Percentiles rank a stretch among this genome's conserved stretches.
Conservation (phyloP, 225 moss, liverwort and hornwort genomes). For the Rhytidiadelphus loreus region DNA sequence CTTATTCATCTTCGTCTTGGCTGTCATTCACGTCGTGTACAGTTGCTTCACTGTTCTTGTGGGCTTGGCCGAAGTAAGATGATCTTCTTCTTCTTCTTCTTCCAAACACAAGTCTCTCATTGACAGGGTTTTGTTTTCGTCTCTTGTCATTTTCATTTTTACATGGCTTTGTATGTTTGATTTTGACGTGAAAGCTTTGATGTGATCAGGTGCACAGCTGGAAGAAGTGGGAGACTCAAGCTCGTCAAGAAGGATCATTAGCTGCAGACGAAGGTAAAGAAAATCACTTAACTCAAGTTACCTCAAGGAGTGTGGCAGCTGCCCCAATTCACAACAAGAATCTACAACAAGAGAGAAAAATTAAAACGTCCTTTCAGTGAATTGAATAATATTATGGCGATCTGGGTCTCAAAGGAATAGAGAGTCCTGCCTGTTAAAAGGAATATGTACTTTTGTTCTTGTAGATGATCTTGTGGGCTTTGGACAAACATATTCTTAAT, state of each 20-base stretch:
- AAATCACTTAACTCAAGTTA: background rate
- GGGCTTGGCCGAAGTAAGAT: slow-evolving; percentile 61
- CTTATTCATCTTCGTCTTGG: slow-evolving; percentile 88
- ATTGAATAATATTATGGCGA: background rate
- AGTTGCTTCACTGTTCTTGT: slow-evolving; percentile 57
- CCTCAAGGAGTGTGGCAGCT: background rate
- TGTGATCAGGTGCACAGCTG: slow-evolving; percentile 55
- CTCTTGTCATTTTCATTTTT: background rate
- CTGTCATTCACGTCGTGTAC: slow-evolving; percentile 66
- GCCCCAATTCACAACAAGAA: background rate
- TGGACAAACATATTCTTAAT: background rate
- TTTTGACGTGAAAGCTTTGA: background rate
- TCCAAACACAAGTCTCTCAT: background rate
- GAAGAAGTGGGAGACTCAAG: slow-evolving; percentile 69
- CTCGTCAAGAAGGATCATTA: background rate
- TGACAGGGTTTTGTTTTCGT: background rate
- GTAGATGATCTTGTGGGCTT: background rate
- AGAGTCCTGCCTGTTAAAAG: background rate
- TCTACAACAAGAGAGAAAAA: background rate
- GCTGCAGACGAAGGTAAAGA: slow-evolving; percentile 18
- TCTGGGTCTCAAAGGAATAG: background rate
- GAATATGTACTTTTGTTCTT: background rate
- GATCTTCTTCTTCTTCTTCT: too few species aligned
- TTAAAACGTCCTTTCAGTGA: background rate
- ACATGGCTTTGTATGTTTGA: background rate